A percentile compares a stretch with the other conserved stretches of the same genome.
Conservation (phyloP, 2,329 filamentous ascomycete genomes). For the Arthrobotrys megalospora region DNA sequence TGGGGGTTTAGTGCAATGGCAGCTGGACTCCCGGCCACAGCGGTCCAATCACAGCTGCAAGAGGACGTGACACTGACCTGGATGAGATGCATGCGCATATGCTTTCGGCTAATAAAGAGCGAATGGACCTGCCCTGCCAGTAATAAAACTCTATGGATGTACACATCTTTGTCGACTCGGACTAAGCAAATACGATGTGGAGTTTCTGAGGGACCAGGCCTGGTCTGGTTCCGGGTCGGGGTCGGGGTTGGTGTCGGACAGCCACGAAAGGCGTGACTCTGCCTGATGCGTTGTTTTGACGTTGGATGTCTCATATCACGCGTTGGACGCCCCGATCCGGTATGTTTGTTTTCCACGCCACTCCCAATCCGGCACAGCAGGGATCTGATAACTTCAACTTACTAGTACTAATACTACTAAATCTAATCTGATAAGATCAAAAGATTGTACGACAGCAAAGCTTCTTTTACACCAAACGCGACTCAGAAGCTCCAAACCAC, state of each 20-base stretch:
- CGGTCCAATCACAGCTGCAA: slow-evolving; percentile 50
- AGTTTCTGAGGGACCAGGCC: too few relatives aligned
- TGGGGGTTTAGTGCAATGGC: slow-evolving; percentile 1
- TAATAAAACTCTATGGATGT: not conserved
- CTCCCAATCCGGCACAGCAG: not conserved
- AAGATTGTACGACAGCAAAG: slow-evolving; percentile 56
- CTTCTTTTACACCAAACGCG: slow-evolving; percentile 54
- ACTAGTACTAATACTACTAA: too few relatives aligned
- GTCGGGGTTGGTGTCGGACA: not conserved
- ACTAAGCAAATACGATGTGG: too few relatives aligned
- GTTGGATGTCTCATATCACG: slow-evolving; percentile 29
- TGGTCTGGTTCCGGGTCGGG: too few relatives aligned
- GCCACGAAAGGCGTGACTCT: not conserved
- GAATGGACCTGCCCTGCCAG: slow-evolving; percentile 14
- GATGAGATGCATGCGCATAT: slow-evolving; percentile 38
- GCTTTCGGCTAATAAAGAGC: slow-evolving; percentile 55
- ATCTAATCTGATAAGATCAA: slow-evolving; percentile 37
- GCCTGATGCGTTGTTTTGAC: slow-evolving; percentile 39
- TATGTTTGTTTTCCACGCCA: not conserved
- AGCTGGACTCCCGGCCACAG: slow-evolving; percentile 1
- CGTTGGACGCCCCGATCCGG: not conserved
- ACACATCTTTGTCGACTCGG: not conserved
- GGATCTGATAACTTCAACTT: not conserved
- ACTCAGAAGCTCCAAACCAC: slow-evolving; percentile 38
- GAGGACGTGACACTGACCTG: slow-evolving; percentile 47